A percentile compares a stretch with the other conserved stretches of the same genome.
These are phyloP conservation scores for Nemania sp. DNA, from an alignment of 2,329 filamentous ascomycete species.

Conservation along the genomic window DNA sequence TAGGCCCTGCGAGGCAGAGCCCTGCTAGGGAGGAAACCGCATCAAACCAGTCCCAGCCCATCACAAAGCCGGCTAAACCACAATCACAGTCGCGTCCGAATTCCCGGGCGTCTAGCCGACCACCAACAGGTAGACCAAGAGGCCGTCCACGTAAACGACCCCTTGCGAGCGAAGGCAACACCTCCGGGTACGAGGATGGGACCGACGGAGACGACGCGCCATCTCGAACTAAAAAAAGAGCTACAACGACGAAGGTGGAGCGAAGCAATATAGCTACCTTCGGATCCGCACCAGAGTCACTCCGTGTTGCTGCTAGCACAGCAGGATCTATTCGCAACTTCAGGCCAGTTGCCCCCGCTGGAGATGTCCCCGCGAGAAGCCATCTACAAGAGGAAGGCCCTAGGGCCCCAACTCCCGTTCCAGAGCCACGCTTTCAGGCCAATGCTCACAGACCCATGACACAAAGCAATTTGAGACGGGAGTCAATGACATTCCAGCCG, in stretches of 20 bases:
- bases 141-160: slow-evolving; percentile 61
- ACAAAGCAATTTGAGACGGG: slow-evolving; percentile 61
- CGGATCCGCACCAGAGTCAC: slow-evolving; percentile 73
- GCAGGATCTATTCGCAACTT: slow-evolving; percentile 85
- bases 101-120: slow-evolving; percentile 61
- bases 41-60: slow-evolving; percentile 32
- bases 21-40: slow-evolving; percentile 23
- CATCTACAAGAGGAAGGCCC: slow-evolving; percentile 74
- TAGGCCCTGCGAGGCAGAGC: slow-evolving; percentile 25
- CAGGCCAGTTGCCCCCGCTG: slow-evolving; percentile 67
- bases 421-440: slow-evolving; percentile 48
- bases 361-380: slow-evolving; percentile 48
- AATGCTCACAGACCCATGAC: slow-evolving; percentile 41
- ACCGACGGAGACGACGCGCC: slow-evolving; percentile 63
- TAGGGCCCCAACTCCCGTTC: slow-evolving; percentile 77
- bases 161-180: slow-evolving; percentile 61
- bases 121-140: slow-evolving; percentile 58
- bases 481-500: slow-evolving; percentile 62
- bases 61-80: slow-evolving; percentile 44
- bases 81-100: slow-evolving; percentile 60
- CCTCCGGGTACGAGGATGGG: slow-evolving; percentile 73
- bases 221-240: slow-evolving; percentile 70
- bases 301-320: slow-evolving; percentile 89
- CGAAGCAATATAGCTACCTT: slow-evolving; percentile 75
- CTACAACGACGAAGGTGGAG: slow-evolving; percentile 74